These are phyloP conservation scores for Kurtzmaniella quercitrusa DNA, from an alignment of 1,139 yeast genomes.

Conservation along the genomic window DNA sequence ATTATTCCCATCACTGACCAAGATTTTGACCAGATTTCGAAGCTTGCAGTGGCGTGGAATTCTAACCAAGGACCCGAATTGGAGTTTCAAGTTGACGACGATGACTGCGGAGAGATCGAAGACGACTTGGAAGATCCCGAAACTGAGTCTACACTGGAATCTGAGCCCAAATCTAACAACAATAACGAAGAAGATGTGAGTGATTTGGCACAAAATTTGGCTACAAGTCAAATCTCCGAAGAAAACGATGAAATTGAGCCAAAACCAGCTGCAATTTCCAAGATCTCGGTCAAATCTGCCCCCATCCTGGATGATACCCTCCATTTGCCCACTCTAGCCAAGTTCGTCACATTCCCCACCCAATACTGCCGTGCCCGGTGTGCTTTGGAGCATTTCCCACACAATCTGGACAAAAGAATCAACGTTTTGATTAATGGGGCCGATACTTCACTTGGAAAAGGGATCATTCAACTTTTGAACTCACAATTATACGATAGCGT, in stretches of 20 bases:
- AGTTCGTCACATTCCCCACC: conserved; percentile 31
- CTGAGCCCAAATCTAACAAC: conserved; percentile 15
- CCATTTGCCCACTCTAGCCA: conserved; percentile 30
- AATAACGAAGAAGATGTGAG: conserved; percentile 1
- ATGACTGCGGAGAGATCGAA: conserved; percentile 7
- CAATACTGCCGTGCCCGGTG: conserved; percentile 39
- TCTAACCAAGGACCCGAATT: neutral
- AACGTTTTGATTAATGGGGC: conserved; percentile 42
- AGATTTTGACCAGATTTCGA: conserved; percentile 16
- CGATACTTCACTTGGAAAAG: conserved; percentile 37
- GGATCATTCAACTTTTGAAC: conserved; percentile 30
- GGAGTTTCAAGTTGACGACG: conserved; percentile 2
- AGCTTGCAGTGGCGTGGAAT: conserved; percentile 7
- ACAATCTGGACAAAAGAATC: conserved; percentile 10
- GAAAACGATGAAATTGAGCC: neutral
- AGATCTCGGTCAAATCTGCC: neutral
- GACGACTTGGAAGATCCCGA: conserved; percentile 5
- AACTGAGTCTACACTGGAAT: neutral
- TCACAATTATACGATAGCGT: conserved; percentile 23
- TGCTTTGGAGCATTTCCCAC: conserved; percentile 23
- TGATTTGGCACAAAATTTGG: neutral
- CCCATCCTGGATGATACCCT: neutral
- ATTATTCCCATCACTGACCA: conserved; percentile 26
- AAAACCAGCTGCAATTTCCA: neutral
- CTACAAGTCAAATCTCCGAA: too few species aligned